Evolutionary conservation across 108 stramenopile species (phyloP), one percentile per base, ranked within the genome.

Genomic region (Skeletonema menzelii): DNA sequence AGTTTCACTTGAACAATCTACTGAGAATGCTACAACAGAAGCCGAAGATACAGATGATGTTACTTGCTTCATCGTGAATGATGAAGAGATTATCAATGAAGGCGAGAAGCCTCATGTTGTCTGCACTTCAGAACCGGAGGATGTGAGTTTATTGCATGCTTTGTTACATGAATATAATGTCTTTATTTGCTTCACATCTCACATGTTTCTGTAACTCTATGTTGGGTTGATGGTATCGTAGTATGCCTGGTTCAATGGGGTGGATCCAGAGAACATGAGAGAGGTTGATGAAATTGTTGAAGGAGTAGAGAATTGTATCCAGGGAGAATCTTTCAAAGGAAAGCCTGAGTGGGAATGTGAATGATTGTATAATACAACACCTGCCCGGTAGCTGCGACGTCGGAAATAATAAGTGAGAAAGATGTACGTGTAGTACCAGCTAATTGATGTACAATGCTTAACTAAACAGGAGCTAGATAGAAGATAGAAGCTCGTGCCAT

Each of bases 181-280:
- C 10, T 10, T 2, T 65, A 55, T 12, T 6, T 65, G 53, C 5
- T 56, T 17, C 13, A 2, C 49, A 7, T 3, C 8, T 22, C n/a
- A 56, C 17, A 17, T 26, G 10, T 14, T 15, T 68, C 13, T n/a
- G 19, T 26, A 4, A 3, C 31, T 61, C 31, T 28, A 27, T 13
- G 46, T 8, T 69, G 59, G 34, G 46, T 8, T 69, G 59, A 42
- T 62, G 3, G 3, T 42, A 12, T 8, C 49, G 8, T 69, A 84
- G 79, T 84, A 85, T 65, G 87, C 87, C 28, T 87, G 87, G 87
- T 87, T 76, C 73, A 83, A 87, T 67, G 87, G 87, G 14, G 62
- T 85, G 8, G 84, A 85, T 42, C 65, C 73, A 8, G 70, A 80
- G 44, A 72, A 69, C 19, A 81, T 83, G 76, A 28, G 80, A 14